Evolutionary conservation across 805 yeast species (phyloP).

Genomic region (Metschnikowia henanensis): DNA sequence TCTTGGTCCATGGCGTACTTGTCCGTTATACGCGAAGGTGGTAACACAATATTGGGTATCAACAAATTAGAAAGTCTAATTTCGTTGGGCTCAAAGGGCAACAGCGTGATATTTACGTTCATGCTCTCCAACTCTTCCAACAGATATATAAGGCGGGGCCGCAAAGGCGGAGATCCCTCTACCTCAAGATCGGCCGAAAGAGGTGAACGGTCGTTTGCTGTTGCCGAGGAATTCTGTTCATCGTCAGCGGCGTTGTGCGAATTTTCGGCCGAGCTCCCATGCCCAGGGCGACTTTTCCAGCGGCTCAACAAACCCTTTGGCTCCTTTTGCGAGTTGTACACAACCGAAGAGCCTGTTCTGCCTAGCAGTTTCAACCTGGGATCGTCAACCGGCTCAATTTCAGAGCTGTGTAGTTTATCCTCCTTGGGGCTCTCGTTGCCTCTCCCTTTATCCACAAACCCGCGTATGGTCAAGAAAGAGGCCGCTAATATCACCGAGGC

Average conservation of each 20-base stretch:
- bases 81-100: slow-evolving; percentile 4
- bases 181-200: neutral
- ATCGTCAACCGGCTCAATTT: neutral
- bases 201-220: slow-evolving; percentile 1
- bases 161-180: neutral
- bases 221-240: slow-evolving; percentile 1
- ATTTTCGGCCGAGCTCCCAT: neutral
- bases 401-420: neutral
- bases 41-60: slow-evolving; percentile 1
- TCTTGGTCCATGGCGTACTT: slow-evolving; percentile 7
- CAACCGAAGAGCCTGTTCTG: slow-evolving; percentile 1
- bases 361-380: neutral
- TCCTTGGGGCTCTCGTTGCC: neutral
- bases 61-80: slow-evolving; percentile 13
- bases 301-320: slow-evolving; percentile 5
- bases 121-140: slow-evolving; percentile 6
- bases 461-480: slow-evolving; percentile 6
- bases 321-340: slow-evolving; percentile 3
- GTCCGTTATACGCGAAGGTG: neutral
- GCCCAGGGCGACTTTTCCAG: slow-evolving; percentile 3
- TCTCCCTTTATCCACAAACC: slow-evolving; percentile 11
- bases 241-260: neutral
- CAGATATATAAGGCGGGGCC: slow-evolving; percentile 1
- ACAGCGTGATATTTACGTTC: neutral
- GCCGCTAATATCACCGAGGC: slow-evolving; percentile 10